Evolutionary conservation across 2,329 filamentous ascomycete species (phyloP).

Genomic region (Chaetomium olivaceum): DNA sequence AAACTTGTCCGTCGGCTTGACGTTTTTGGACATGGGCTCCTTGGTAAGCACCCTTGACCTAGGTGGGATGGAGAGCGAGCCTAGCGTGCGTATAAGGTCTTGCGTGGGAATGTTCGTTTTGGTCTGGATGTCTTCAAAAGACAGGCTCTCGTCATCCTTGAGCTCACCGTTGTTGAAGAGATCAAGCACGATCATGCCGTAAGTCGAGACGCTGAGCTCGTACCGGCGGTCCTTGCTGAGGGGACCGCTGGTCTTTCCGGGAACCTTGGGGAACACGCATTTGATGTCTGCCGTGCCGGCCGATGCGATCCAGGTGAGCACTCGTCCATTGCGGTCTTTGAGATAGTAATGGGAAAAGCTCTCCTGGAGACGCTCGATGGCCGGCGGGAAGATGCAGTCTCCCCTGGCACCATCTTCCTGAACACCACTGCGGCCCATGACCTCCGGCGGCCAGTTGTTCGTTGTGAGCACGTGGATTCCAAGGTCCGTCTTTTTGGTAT

Average conservation of each 20-base stretch:
- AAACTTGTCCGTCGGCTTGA: constrained; percentile 77
- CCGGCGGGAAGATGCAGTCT: constrained; percentile 71
- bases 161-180: constrained; percentile 76
- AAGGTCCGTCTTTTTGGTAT: constrained; percentile 71
- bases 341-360: constrained; percentile 90
- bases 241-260: constrained; percentile 65
- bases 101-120: constrained; percentile 73
- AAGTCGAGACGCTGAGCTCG: constrained; percentile 89
- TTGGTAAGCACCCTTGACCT: constrained; percentile 82
- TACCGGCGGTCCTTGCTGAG: constrained; percentile 70
- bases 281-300: constrained; percentile 82
- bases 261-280: constrained; percentile 71
- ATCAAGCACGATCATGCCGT: constrained; percentile 84
- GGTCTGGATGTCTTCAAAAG: constrained; percentile 77
- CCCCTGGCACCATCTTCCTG: constrained; percentile 47
- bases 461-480: constrained; percentile 83
- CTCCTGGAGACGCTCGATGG: constrained; percentile 72
- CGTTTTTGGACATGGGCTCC: constrained; percentile 73
- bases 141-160: constrained; percentile 50
- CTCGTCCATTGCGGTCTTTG: constrained; percentile 81
- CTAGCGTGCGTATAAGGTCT: constrained; percentile 76
- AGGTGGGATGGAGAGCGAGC: constrained; percentile 77
- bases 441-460: constrained; percentile 92
- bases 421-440: constrained; percentile 66
- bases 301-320: constrained; percentile 76